Base-by-base conservation (phyloP, 1,139 yeast species). In the Diutina neorugosa region DNA sequence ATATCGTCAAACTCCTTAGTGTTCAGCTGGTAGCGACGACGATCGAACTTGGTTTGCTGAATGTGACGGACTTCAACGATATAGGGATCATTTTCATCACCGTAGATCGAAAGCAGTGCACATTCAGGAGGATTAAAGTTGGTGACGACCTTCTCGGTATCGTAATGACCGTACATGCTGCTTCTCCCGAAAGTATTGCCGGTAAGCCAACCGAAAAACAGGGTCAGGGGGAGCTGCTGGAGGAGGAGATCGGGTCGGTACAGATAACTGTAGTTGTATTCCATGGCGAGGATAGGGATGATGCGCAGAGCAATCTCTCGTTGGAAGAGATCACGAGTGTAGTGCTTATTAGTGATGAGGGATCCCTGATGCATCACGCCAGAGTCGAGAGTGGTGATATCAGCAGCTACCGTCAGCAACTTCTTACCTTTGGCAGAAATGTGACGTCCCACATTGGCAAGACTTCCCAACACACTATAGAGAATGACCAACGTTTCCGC, bases 191-290 rank as follows among this genome's bases (percentile, higher is more conserved):
- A 63, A 25, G 62, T 57, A 54, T 68, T 69, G 0, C 68, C 69
- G 1, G 75, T 70, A 51, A 73, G 58, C 78, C 78, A 73, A 52
- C 66, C 67, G 54, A 73, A 63, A 51, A 74, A 70, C 2, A 76
- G 70, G n/a, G 65, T 61, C 56, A 62, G 68, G 56, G 64, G 65
- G 31, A 69, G 60, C 40, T 67, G 62, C 27, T 57, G 58, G 23
- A 61, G 55, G 42, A 70, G 57, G 43, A 72, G 59, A 57, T 74
- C 78, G 1, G 67, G 69, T 27, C 64, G 61, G 53, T 63, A 64
- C 3, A 60, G 60, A 57, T 71, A 69, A 55, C 62, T 65, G 53
- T 63, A 63, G 54, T 68, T 67, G 57, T 66, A 68, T 9, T 46
- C 50, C 51, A 66, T 64, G 54, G 65, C 63, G 16, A 46, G 31